Conservation (phyloP, 1,284 basidiomycete species). For the Bondarzewia mesenterica region DNA sequence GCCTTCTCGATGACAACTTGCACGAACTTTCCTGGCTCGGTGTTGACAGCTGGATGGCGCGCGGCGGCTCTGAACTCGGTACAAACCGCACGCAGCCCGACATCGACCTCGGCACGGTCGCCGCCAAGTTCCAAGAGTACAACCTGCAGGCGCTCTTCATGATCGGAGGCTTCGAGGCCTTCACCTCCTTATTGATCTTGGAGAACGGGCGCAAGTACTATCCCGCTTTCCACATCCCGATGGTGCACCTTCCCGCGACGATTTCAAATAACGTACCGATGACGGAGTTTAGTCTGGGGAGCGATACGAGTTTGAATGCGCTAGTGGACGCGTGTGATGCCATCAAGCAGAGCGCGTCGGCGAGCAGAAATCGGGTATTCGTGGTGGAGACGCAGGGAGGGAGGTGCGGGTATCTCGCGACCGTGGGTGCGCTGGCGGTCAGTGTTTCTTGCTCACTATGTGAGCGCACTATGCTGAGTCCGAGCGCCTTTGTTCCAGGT, state of each 20-base stretch:
- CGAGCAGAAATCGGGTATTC: conserved; percentile 92
- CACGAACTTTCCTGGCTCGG: conserved; percentile 90
- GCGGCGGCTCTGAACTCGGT: conserved; percentile 97
- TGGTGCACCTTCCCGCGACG: conserved; percentile 90
- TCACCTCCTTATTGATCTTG: conserved; percentile 71
- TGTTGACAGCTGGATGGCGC: conserved; percentile 93
- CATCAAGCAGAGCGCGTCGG: conserved; percentile 96
- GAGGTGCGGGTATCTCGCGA: conserved; percentile 91
- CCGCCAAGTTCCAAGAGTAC: conserved; percentile 86
- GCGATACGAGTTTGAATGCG: conserved; percentile 94
- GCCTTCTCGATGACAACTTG: conserved; percentile 85
- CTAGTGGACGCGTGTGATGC: conserved; percentile 97
- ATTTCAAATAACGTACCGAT: conserved; percentile 98
- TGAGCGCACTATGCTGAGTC: not conserved
- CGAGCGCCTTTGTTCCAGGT: conserved; percentile 40
- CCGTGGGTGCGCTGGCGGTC: conserved; percentile 91
- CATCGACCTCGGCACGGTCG: conserved; percentile 79
- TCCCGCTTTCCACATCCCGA: conserved; percentile 88
- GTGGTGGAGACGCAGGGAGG: conserved; percentile 98
- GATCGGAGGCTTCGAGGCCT: conserved; percentile 96
- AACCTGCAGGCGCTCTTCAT: conserved; percentile 78
- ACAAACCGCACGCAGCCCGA: conserved; percentile 90
- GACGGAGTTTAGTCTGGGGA: conserved; percentile 93
- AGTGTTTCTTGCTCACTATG: conserved; percentile 23
- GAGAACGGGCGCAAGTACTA: conserved; percentile 79